These are phyloP conservation scores for Candida sanyiensis DNA, from an alignment of 805 yeast species.

Conservation along the genomic window DNA sequence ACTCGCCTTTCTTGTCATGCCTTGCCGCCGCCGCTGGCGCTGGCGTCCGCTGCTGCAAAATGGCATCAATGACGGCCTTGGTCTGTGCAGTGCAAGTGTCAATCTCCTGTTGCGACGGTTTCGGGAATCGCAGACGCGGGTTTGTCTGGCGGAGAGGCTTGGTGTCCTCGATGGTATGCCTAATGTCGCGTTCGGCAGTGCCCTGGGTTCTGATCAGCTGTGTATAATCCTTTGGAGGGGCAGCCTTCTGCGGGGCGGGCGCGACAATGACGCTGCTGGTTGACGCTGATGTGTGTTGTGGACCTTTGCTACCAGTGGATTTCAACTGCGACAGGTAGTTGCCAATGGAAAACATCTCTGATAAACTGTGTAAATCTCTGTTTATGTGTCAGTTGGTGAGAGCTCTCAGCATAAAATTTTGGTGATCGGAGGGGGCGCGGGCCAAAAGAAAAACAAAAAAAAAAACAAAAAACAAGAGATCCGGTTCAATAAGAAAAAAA, in stretches of 20 bases:
- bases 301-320: neutral
- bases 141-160: slow-evolving; percentile 52
- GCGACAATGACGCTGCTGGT: slow-evolving; percentile 7
- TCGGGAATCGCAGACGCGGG: slow-evolving; percentile 34
- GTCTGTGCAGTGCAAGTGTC: slow-evolving; percentile 50
- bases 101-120: slow-evolving; percentile 43
- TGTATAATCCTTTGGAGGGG: slow-evolving; percentile 19
- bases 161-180: slow-evolving; percentile 48
- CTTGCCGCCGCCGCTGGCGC: slow-evolving; percentile 22
- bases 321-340: slow-evolving; percentile 3
- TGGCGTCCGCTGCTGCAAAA: slow-evolving; percentile 32
- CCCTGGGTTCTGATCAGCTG: slow-evolving; percentile 18
- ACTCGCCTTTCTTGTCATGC: slow-evolving; percentile 33
- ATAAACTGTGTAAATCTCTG: neutral
- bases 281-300: neutral
- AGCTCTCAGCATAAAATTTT: too few species aligned
- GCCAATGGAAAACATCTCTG: slow-evolving; percentile 2
- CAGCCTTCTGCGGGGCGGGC: slow-evolving; percentile 6
- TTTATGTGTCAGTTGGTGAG: too few species aligned
- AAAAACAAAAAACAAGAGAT: too few species aligned
- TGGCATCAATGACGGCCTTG: slow-evolving; percentile 43
- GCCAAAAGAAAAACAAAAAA: too few species aligned
- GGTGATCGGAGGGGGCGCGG: too few species aligned
- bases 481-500: too few species aligned
- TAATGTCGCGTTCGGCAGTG: slow-evolving; percentile 24